Base-by-base conservation (phyloP, 305 asterid species). In the Fraxinus greggii region DNA sequence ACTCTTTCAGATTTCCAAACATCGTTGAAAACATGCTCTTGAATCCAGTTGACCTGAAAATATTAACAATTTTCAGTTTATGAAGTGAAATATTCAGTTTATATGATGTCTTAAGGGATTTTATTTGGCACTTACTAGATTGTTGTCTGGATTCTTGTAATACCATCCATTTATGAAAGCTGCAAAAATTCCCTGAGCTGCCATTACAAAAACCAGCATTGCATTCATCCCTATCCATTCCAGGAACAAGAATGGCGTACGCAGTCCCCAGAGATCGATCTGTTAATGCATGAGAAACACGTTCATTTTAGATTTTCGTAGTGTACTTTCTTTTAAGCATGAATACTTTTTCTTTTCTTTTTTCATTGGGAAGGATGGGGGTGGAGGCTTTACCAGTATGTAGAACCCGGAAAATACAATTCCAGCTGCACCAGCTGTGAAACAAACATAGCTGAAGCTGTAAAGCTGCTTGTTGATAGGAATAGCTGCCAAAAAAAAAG, bases 201-300 rank as follows among this genome's bases (percentile, higher is more conserved):
- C 98, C 91, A 95, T 54, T 5, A 93, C 98, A 19, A 90, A 95
- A 80, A 95, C 95, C 84, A 95, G 85, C 98, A 93, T 95, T 7
- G 95, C 97, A 5, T 93, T 95, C 98, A 93, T 92, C 81, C 98
- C 98, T 72, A 93, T 95, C 98, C 97, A 95, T 79, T 95, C 98
- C 63, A 95, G 83, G 85, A 92, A 92, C 92, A 92, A 35, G 85
- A 94, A 94, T 5, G 97, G 97, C 36, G 19, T 83, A 1, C 95
- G 85, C 67, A 78, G 23, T 56, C 93, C 97, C 91, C 88, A 88
- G 12, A 91, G 91, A 84, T 94, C 98, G 35, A 94, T 91, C 98
- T 94, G 90, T 76, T 77, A 77, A 73, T 54, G 28, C 73, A 83
- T 4, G 23, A 3, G 1, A 56, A 1, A 19, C 10, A 82, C 29